Evolutionary conservation across 2,329 filamentous ascomycete species (phyloP), one percentile per base, ranked within the genome.

Genomic region (Penicillium sp.): DNA sequence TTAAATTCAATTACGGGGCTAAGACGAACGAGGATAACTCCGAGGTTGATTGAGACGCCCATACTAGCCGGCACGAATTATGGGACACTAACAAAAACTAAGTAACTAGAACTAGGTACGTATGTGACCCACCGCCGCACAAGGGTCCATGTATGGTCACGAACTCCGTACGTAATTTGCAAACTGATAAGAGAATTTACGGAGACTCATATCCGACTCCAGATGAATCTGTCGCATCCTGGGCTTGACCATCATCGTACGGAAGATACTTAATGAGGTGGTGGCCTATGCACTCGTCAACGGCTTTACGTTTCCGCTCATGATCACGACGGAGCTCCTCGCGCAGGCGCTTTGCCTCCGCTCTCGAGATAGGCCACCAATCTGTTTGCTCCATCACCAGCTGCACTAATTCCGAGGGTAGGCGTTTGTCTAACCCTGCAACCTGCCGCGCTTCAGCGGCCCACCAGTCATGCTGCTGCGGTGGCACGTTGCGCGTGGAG

Each of bases 381-480:
- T 51, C 47, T 51, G 26, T 51, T 19, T 30, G 6, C 4, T 45
- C n/a, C 42, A 45, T 45, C 22, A 45, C 42, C 2, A 45, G 42
- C 19, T 45, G 22, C 42, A 45, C 42, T 7, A 45, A 6, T 7
- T 45, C 42, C 42, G 42, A 8, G 3, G 22, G 42, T 4, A 45
- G 7, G 42, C 42, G 19, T 45, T 15, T 24, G 19, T 45, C 42
- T 7, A 45, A 7, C 2, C 13, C 19, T 3, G 42, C 19, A 12
- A 12, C 28, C 15, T 35, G 5, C 15, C 4, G 26, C 15, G 17
- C 47, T 30, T 6, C 4, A 35, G 47, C 13, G 13, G 30, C 13
- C 56, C 56, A 58, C 56, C 45, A 50, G 33, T 58, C 12, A 44
- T 58, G 44, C 56, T 58, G 56, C 35, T 58, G 56, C 3, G 56